These are phyloP conservation scores for Penicillium janthinellum DNA, from an alignment of 2,329 filamentous ascomycete genomes.

Conservation along the genomic window DNA sequence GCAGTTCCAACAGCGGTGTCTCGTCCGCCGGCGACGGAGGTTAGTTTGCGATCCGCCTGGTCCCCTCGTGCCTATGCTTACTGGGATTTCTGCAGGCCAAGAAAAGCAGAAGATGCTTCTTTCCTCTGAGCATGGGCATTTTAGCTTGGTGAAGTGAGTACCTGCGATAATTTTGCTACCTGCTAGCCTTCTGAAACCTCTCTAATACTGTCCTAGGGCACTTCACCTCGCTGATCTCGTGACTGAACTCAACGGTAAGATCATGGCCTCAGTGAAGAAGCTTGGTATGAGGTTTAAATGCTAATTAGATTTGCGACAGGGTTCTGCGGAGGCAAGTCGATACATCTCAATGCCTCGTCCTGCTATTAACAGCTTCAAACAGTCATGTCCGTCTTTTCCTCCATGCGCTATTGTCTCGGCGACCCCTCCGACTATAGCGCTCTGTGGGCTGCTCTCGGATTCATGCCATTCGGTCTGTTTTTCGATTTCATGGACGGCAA, in stretches of 20 bases:
- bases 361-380: slow-evolving; percentile 23
- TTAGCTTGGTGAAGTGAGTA: slow-evolving; percentile 53
- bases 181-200: not conserved
- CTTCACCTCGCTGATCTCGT: slow-evolving; percentile 55
- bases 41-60: slow-evolving; percentile 25
- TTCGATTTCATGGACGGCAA: slow-evolving; percentile 99
- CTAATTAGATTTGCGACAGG: slow-evolving; percentile 36
- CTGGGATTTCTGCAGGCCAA: slow-evolving; percentile 39
- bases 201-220: slow-evolving; percentile 37
- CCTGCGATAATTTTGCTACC: slow-evolving; percentile 2
- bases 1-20: slow-evolving; percentile 32
- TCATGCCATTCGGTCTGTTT: slow-evolving; percentile 91
- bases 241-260: slow-evolving; percentile 52
- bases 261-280: not conserved
- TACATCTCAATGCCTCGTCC: slow-evolving; percentile 7
- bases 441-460: slow-evolving; percentile 78
- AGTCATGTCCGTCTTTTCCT: slow-evolving; percentile 94
- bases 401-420: slow-evolving; percentile 86
- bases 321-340: slow-evolving; percentile 51
- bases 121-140: slow-evolving; percentile 51
- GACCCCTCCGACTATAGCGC: slow-evolving; percentile 66
- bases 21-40: slow-evolving; percentile 37
- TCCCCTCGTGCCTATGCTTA: slow-evolving; percentile 7
- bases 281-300: not conserved
- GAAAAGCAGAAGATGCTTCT: slow-evolving; percentile 54